A percentile compares a stretch with the other conserved stretches of the same genome.
phyloP scores from a whole-genome alignment of 768 basidiomycete genomes.

The Myochromella boudieri region DNA sequence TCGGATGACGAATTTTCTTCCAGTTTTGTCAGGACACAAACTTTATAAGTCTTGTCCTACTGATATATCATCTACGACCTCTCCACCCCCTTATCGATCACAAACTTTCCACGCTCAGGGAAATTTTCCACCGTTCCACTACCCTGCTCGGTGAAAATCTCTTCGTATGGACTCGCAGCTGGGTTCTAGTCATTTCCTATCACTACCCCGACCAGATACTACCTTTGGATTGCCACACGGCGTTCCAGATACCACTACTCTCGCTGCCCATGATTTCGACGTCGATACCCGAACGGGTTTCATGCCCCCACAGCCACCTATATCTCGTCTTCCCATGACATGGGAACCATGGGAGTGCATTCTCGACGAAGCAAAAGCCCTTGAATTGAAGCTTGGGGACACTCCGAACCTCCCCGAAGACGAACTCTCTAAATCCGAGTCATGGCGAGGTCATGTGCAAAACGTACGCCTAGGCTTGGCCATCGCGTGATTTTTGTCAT shows the following conservation, averaged over 20 bases:
- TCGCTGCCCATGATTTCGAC: slow-evolving; percentile 81
- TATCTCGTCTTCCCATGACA: slow-evolving; percentile 53
- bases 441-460: slow-evolving; percentile 55
- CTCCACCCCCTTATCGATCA: too few species aligned
- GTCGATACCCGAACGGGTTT: slow-evolving; percentile 91
- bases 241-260: slow-evolving; percentile 21
- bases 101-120: too few species aligned
- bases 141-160: too few species aligned
- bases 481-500: neutral
- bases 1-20: neutral
- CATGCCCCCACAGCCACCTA: slow-evolving; percentile 78
- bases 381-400: slow-evolving; percentile 60
- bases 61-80: neutral
- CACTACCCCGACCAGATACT: slow-evolving; percentile 18
- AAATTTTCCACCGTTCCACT: too few species aligned
- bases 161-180: too few species aligned
- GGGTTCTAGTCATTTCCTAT: slow-evolving; percentile 18
- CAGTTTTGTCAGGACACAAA: neutral
- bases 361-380: slow-evolving; percentile 48
- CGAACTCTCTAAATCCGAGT: slow-evolving; percentile 42
- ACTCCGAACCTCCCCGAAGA: slow-evolving; percentile 40
- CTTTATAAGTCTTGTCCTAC: neutral
- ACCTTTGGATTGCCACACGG: slow-evolving; percentile 14
- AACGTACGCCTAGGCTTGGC: slow-evolving; percentile 35
- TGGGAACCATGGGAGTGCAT: slow-evolving; percentile 76